Percentiles rank a stretch among this genome's conserved stretches.
phyloP scores from a whole-genome alignment of 2,329 filamentous ascomycete species.

The Epichloe amarillans region DNA sequence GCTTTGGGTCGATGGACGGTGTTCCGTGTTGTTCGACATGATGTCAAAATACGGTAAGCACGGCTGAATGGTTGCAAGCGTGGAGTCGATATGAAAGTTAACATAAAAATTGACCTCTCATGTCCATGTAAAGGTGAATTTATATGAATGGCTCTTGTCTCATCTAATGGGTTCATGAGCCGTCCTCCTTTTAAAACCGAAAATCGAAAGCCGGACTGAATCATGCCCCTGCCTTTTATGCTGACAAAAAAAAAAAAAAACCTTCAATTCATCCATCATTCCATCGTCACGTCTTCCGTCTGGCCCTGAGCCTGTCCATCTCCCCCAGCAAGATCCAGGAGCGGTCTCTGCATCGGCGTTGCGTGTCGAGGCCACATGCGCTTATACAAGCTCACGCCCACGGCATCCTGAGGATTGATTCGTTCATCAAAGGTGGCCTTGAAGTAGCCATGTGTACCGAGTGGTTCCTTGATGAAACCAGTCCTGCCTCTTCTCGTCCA shows the following conservation, averaged over 20 bases:
- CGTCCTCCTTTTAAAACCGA: no score
- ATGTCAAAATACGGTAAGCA: no score
- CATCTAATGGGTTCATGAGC: no score
- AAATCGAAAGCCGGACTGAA: no score
- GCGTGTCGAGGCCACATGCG: conserved; percentile 68
- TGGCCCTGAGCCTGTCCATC: conserved; percentile 5
- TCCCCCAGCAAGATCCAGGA: conserved; percentile 24
- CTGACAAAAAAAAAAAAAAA: neutral
- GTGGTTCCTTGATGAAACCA: conserved; percentile 83
- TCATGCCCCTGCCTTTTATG: no score
- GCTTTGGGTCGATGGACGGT: no score
- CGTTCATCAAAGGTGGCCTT: conserved; percentile 95
- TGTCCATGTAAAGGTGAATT: no score
- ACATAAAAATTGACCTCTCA: no score
- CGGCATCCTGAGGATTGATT: conserved; percentile 89
- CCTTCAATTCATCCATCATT: conserved; percentile 7
- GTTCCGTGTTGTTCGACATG: no score
- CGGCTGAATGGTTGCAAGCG: no score
- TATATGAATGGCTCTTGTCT: no score
- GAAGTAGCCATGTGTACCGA: conserved; percentile 99
- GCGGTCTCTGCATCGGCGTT: conserved; percentile 27
- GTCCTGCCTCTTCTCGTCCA: conserved; percentile 85
- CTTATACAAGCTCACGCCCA: conserved; percentile 85
- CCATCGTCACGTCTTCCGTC: conserved; percentile 24
- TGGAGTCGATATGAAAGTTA: no score